Conservation (phyloP, 768 basidiomycete genomes). For the Boletus coccyginus region DNA sequence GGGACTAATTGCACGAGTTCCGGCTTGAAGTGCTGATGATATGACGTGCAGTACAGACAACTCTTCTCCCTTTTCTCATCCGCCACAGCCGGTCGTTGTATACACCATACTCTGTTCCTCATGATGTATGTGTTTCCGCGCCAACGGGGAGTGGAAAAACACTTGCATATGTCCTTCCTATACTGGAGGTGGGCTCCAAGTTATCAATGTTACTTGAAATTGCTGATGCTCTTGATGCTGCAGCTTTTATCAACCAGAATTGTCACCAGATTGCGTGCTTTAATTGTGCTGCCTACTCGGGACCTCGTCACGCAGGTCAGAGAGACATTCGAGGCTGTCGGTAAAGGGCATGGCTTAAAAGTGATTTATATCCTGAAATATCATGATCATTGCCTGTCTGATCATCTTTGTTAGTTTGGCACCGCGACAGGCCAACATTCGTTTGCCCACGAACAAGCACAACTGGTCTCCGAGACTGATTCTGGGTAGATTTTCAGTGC, state of each 20-base stretch:
- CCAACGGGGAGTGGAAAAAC: constrained; percentile 99
- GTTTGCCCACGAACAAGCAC: constrained; percentile 86
- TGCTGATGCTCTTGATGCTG: neutral
- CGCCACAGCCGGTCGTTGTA: constrained; percentile 52
- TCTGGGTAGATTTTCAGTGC: constrained; percentile 40
- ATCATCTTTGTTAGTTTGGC: constrained; percentile 47
- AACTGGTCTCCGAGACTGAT: constrained; percentile 63
- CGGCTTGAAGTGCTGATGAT: constrained; percentile 12
- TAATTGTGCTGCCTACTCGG: constrained; percentile 89
- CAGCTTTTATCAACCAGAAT: constrained; percentile 71
- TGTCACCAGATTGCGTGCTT: constrained; percentile 81
- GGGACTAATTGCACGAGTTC: constrained; percentile 19
- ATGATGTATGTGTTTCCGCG: constrained; percentile 91
- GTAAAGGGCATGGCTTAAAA: constrained; percentile 84
- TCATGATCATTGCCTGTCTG: neutral
- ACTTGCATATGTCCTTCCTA: constrained; percentile 91
- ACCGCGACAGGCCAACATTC: constrained; percentile 93
- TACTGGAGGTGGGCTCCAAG: constrained; percentile 65
- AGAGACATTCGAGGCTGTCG: constrained; percentile 85
- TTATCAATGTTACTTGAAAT: neutral
- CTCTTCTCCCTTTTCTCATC: constrained; percentile 79
- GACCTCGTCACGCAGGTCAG: constrained; percentile 91
- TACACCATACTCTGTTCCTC: constrained; percentile 59
- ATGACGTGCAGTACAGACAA: constrained; percentile 72
- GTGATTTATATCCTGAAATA: constrained; percentile 35